A percentile compares a stretch with the other conserved stretches of the same genome.
phyloP scores from a whole-genome alignment of 2,329 filamentous ascomycete genomes.

The Capronia epimyces region DNA sequence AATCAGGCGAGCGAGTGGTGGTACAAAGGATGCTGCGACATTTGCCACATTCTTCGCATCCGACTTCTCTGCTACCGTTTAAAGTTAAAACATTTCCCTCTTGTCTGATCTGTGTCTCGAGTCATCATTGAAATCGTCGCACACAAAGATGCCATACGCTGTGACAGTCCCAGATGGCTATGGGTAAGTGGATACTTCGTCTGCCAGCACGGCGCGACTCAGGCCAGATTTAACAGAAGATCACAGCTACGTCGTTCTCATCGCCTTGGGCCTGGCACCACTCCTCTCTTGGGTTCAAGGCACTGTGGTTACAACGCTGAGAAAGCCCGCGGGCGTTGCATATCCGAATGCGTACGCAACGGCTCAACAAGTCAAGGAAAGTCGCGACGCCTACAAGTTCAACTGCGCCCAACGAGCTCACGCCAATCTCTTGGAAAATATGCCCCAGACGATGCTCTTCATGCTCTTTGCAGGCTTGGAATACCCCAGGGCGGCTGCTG shows the following conservation, averaged over 20 bases:
- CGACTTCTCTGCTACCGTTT: too few relatives aligned
- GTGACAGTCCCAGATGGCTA: constrained; percentile 24
- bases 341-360: constrained; percentile 58
- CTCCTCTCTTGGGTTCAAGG: constrained; percentile 51
- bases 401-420: constrained; percentile 54
- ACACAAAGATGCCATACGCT: too few relatives aligned
- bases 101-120: too few relatives aligned
- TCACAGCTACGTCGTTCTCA: constrained; percentile 49
- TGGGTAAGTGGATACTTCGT: constrained; percentile 14
- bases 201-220: background rate
- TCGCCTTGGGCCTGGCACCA: constrained; percentile 51
- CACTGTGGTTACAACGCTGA: constrained; percentile 41
- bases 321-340: constrained; percentile 49
- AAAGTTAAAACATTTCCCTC: too few relatives aligned
- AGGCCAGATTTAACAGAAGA: background rate
- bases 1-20: background rate
- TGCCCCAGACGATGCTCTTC: constrained; percentile 46
- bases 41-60: too few relatives aligned
- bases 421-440: constrained; percentile 57
- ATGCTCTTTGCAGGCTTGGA: constrained; percentile 51
- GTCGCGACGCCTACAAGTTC: constrained; percentile 44
- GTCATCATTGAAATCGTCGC: too few relatives aligned
- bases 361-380: constrained; percentile 47
- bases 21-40: too few relatives aligned
- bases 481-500: constrained; percentile 47